A percentile compares a stretch with the other conserved stretches of the same genome.
These are phyloP conservation scores for Maudiozyma barnettii DNA, from an alignment of 805 yeast species.

Conservation along the genomic window DNA sequence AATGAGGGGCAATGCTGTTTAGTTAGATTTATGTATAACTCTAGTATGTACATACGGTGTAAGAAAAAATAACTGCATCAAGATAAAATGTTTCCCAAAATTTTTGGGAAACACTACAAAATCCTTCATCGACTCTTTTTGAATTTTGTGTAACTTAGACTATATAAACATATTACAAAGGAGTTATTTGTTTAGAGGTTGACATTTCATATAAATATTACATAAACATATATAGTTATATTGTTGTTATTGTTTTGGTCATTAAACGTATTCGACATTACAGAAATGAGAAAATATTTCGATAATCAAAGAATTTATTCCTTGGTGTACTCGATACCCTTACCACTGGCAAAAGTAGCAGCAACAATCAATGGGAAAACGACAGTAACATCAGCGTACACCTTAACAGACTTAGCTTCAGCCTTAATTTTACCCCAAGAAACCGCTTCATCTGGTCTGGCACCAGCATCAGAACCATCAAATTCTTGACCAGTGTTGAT, in stretches of 20 bases:
- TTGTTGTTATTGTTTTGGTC: background rate
- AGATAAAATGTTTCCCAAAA: too few relatives aligned
- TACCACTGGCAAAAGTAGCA: slow-evolving; percentile 81
- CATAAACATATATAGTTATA: background rate
- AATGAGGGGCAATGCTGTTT: slow-evolving; percentile 49
- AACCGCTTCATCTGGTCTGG: slow-evolving; percentile 97
- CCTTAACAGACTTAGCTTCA: slow-evolving; percentile 84
- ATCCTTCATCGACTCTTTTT: too few relatives aligned
- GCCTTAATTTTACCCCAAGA: slow-evolving; percentile 98
- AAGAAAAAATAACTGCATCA: too few relatives aligned
- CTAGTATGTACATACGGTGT: background rate
- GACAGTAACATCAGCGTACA: slow-evolving; percentile 88
- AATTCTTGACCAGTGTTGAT: slow-evolving; percentile 98
- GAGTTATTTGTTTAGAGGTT: too few relatives aligned
- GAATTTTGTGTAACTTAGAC: too few relatives aligned
- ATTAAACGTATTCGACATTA: background rate
- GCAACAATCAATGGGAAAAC: slow-evolving; percentile 96
- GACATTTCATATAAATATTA: too few relatives aligned
- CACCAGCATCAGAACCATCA: slow-evolving; percentile 98
- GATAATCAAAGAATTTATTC: slow-evolving; percentile 37
- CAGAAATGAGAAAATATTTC: too few relatives aligned
- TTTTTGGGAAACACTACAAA: too few relatives aligned
- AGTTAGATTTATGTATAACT: background rate
- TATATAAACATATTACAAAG: too few relatives aligned
- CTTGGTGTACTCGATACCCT: slow-evolving; percentile 43